phyloP scores from a whole-genome alignment of 768 basidiomycete genomes.

The Lactifluus pinguis region DNA sequence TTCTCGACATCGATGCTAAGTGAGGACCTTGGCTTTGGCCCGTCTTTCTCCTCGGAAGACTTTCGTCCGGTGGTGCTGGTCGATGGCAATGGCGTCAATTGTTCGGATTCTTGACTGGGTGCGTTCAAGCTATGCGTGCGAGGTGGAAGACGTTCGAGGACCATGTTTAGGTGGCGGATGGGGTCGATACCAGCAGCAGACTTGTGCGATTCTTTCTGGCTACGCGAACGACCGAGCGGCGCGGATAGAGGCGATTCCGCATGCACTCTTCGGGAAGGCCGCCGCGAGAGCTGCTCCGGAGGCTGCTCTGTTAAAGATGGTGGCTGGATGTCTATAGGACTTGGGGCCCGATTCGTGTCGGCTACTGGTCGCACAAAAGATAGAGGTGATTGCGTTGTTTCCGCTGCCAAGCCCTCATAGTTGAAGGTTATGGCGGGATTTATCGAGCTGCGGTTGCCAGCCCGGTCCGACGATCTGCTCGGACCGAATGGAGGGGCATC shows the following conservation, averaged over 20 bases:
- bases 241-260: not conserved
- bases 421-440: slow-evolving; percentile 41
- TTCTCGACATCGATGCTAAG: slow-evolving; percentile 27
- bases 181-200: slow-evolving; percentile 19
- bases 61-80: slow-evolving; percentile 19
- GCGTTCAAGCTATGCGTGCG: slow-evolving; percentile 14
- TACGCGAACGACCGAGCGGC: not conserved
- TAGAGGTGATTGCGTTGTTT: slow-evolving; percentile 6
- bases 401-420: slow-evolving; percentile 7
- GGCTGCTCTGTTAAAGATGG: not conserved
- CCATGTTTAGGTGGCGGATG: slow-evolving; percentile 18
- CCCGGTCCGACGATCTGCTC: slow-evolving; percentile 26
- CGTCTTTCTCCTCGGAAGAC: slow-evolving; percentile 24
- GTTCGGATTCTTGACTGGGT: not conserved
- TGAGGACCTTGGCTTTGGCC: slow-evolving; percentile 18
- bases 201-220: slow-evolving; percentile 2
- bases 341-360: not conserved
- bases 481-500: slow-evolving; percentile 20
- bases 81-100: not conserved
- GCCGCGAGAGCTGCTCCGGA: not conserved
- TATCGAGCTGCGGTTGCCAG: slow-evolving; percentile 45
- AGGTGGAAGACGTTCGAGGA: slow-evolving; percentile 18
- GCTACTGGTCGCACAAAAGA: not conserved
- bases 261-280: slow-evolving; percentile 1
- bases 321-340: not conserved